Base-by-base conservation (phyloP, 208 protist genomes). In the Vickermania ingenoplastis region DNA sequence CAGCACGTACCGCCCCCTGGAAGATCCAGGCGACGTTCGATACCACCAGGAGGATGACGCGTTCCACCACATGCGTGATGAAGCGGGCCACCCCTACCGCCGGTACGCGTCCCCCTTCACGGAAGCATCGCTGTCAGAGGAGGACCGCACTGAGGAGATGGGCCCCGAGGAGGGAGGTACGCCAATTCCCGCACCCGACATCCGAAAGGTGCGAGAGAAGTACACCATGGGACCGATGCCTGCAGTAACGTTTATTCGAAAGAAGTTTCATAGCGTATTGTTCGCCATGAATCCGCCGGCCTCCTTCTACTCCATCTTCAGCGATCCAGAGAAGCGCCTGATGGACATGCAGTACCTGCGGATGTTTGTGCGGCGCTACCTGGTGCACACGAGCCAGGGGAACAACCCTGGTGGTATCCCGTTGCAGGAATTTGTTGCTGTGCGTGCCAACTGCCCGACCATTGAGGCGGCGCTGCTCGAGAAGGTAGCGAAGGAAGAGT, bases 281-380 rank as follows among this genome's bases (percentile, higher is more conserved):
- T 89, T 93, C 65, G 75, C 66, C 3, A 50, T 61, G 0, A 81
- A 93, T 56, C 77, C 75, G 3, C 60, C 41, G 2, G 77, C 63
- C 54, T 60, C 31, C 45, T 81, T 86, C 57, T 87, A 77, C 61
- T 78, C 69, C 26, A 64, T 93, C 29, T 89, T 93, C 53, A 59
- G 59, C n/a, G 64, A 83, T 54, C 81, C 83, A 0, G 68, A 63
- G 1, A 74, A 73, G 61, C 11, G 23, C 5, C 31, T 70, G 41
- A 80, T 89, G 55, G 86, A 93, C 67, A 78, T 89, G 75, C 83
- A 93, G 68, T 91, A 71, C 52, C 71, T 93, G 41, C 80, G 86
- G 41, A 93, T 93, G 86, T 89, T 89, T 68, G 67, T 77, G 5
- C 77, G 86, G 14, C 80, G 86, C n/a, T 93, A 87, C 57, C 64